Base-by-base conservation (phyloP, 2,329 filamentous ascomycete species). In the Aspergillus neotritici region DNA sequence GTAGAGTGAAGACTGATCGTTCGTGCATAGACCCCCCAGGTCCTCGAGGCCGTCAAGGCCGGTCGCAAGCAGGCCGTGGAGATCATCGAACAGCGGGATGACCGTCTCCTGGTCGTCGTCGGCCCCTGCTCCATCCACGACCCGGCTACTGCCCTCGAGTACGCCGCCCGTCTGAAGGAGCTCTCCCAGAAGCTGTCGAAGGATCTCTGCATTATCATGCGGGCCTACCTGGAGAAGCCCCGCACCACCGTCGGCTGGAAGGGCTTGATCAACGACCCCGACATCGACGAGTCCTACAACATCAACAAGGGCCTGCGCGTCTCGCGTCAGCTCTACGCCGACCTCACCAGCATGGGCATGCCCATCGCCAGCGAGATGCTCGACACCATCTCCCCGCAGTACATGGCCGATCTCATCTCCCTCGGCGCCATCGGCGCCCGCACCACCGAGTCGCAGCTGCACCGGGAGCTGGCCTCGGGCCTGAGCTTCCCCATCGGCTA, bases 161-260 rank as follows among this genome's bases (percentile, higher is more conserved):
- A 98, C 76, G 87, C 86, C 65, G 72, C 77, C 50, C 81, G 84
- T 44, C 79, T 98, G 37, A 86, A 88, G 71, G 71, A 76, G 41
- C 74, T 96, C 37, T 80, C 89, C 47, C 80, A 86, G 52, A 87
- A 85, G 75, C 83, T 96, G 50, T 81, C 83, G 49, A 76, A 82
- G 57, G 90, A 97, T 65, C 78, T 98, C 36, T 83, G 83, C 67
- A 86, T 98, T 66, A 83, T 98, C 62, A 98, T 98, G 93, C 87
- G 93, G 58, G 89, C 90, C 63, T 98, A 98, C 79, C 84, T 98
- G 40, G 93, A 98, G 77, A 98, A 98, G 78, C 93, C 93, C 33
- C 84, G 93, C 49, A 98, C 93, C 38, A 98, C 93, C 0, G 90
- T 98, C 38, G 93, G 93, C 64, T 98, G 93, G 93, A 98, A 98